phyloP scores from a whole-genome alignment of 805 yeast genomes.

The Kodamaea restingae region DNA sequence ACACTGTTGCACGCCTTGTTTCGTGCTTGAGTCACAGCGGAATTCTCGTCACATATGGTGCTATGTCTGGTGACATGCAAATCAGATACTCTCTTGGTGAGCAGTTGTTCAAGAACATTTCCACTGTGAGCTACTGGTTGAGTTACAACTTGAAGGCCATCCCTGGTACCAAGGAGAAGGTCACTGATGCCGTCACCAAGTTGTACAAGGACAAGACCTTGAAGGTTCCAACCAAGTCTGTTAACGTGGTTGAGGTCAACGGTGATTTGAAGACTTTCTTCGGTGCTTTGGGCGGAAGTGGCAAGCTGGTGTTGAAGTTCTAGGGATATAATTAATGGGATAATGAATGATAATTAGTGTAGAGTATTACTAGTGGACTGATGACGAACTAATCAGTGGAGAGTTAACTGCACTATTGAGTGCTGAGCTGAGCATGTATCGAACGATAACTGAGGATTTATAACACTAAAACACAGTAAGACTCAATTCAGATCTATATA shows the following conservation, averaged over 20 bases:
- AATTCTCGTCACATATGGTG: constrained; percentile 28
- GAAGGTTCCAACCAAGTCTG: neutral
- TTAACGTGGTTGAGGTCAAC: neutral
- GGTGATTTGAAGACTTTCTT: constrained; percentile 1
- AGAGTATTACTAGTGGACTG: no score
- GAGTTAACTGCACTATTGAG: no score
- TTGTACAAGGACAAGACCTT: constrained; percentile 36
- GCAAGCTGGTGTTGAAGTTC: constrained; percentile 6
- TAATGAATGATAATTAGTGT: no score
- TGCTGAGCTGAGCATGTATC: no score
- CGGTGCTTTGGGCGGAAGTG: neutral
- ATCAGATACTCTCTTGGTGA: constrained; percentile 17
- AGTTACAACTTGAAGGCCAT: constrained; percentile 26
- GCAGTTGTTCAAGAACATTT: constrained; percentile 30
- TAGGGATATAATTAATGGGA: no score
- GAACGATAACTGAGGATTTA: no score
- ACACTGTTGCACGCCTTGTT: constrained; percentile 18
- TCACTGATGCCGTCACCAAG: constrained; percentile 52
- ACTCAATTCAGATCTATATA: no score
- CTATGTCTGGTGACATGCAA: constrained; percentile 14
- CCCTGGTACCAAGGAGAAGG: constrained; percentile 55
- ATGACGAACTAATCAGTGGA: no score
- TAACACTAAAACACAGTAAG: no score
- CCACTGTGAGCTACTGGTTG: constrained; percentile 30
- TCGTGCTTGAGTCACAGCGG: constrained; percentile 25